These are phyloP conservation scores for Colletotrichum eleusines DNA, from an alignment of 2,329 filamentous ascomycete species.

Conservation along the genomic window DNA sequence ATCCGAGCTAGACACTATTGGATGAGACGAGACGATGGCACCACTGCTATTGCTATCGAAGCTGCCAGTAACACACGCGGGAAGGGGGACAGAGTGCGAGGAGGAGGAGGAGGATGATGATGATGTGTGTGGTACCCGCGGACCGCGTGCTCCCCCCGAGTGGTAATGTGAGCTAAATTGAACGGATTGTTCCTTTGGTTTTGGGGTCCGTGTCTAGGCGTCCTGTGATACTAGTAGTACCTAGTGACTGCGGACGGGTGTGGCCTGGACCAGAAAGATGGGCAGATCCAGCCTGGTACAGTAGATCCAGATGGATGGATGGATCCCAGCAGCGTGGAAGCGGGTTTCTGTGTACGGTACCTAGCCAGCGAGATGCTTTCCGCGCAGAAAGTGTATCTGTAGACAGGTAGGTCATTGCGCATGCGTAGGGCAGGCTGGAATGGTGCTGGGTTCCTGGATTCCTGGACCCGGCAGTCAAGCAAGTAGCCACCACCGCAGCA, in stretches of 20 bases:
- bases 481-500: not conserved
- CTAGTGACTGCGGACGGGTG: not conserved
- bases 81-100: not conserved
- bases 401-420: no score
- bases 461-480: not conserved
- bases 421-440: conserved; percentile 4
- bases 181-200: not conserved
- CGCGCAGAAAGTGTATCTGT: not conserved
- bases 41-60: not conserved
- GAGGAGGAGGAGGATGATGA: not conserved
- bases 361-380: not conserved
- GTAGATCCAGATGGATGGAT: not conserved
- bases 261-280: not conserved
- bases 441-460: not conserved
- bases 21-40: conserved; percentile 13
- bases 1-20: no score
- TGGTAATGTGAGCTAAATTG: not conserved
- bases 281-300: no score
- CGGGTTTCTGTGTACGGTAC: not conserved
- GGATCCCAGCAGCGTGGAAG: not conserved
- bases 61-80: not conserved
- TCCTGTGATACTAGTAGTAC: not conserved
- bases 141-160: not conserved
- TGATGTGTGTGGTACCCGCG: not conserved
- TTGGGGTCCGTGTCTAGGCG: not conserved